Percentiles rank a stretch among this genome's conserved stretches.
These are phyloP conservation scores for Diaporthe sp. DNA, from an alignment of 2,329 filamentous ascomycete genomes.

Conservation along the genomic window DNA sequence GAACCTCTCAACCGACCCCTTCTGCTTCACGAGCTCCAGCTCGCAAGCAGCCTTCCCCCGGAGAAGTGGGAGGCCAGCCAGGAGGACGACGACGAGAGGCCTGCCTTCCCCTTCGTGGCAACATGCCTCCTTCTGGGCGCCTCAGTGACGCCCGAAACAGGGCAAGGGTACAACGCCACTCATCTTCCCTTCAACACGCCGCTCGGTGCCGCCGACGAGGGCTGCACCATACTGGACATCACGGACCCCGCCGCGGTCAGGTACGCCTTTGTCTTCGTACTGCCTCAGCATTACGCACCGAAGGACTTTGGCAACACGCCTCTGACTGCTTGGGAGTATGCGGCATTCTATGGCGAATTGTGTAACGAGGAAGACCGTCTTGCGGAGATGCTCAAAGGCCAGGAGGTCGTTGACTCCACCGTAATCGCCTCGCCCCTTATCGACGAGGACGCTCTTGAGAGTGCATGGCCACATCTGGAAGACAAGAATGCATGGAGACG, in stretches of 20 bases:
- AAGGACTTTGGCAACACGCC: not conserved
- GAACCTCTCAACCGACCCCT: not conserved
- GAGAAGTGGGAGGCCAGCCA: slow-evolving; percentile 1
- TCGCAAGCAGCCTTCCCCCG: not conserved
- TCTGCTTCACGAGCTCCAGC: slow-evolving; percentile 2
- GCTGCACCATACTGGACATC: slow-evolving; percentile 38
- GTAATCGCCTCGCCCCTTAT: not conserved
- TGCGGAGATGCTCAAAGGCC: not conserved
- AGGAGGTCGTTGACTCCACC: not conserved
- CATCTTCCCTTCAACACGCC: not conserved
- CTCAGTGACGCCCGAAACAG: slow-evolving; percentile 1
- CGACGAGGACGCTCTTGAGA: slow-evolving; percentile 4
- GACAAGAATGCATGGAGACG: not conserved
- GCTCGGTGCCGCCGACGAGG: not conserved
- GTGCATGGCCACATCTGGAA: not conserved
- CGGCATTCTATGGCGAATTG: not conserved
- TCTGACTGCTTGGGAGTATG: slow-evolving; percentile 8
- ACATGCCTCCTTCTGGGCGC: not conserved
- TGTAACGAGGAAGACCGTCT: not conserved
- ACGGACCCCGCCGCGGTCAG: slow-evolving; percentile 34
- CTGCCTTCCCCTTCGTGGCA: slow-evolving; percentile 17
- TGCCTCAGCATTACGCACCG: not conserved
- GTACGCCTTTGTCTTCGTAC: slow-evolving; percentile 10
- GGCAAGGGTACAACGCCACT: not conserved
- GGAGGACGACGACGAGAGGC: slow-evolving; percentile 11